These are phyloP conservation scores for Martiniozyma asiatica DNA, from an alignment of 1,139 yeast species.

Conservation along the genomic window DNA sequence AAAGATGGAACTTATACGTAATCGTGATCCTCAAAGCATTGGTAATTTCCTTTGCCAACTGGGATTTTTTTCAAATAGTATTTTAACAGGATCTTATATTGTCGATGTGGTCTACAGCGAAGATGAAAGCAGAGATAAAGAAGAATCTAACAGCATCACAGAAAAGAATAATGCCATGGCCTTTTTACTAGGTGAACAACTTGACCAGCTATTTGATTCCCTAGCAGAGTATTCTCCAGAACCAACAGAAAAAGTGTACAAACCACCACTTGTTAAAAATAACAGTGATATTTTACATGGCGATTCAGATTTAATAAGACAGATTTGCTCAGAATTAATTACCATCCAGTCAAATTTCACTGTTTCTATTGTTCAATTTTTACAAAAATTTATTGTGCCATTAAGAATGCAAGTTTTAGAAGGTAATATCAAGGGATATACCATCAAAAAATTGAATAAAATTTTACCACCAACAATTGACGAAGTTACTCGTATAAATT, in stretches of 20 bases:
- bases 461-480: constrained; percentile 92
- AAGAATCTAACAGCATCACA: constrained; percentile 24
- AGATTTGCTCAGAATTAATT: constrained; percentile 56
- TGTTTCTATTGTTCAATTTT: constrained; percentile 53
- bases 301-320: constrained; percentile 24
- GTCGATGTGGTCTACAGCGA: constrained; percentile 74
- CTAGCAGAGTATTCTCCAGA: constrained; percentile 87
- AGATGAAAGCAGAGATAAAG: no score
- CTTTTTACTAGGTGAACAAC: constrained; percentile 65
- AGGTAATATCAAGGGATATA: constrained; percentile 33
- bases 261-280: constrained; percentile 30
- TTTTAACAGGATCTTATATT: constrained; percentile 40
- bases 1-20: constrained; percentile 38
- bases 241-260: constrained; percentile 57
- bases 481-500: constrained; percentile 80
- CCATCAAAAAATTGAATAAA: constrained; percentile 55
- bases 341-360: constrained; percentile 66
- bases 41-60: constrained; percentile 38
- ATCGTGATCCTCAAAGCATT: constrained; percentile 40
- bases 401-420: constrained; percentile 58
- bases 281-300: constrained; percentile 13
- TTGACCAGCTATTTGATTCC: constrained; percentile 84
- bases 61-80: constrained; percentile 38
- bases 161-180: constrained; percentile 67
- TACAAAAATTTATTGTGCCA: constrained; percentile 73